These are phyloP conservation scores for Xylariomycetidae sp. DNA, from an alignment of 2,329 filamentous ascomycete genomes.

Conservation along the genomic window DNA sequence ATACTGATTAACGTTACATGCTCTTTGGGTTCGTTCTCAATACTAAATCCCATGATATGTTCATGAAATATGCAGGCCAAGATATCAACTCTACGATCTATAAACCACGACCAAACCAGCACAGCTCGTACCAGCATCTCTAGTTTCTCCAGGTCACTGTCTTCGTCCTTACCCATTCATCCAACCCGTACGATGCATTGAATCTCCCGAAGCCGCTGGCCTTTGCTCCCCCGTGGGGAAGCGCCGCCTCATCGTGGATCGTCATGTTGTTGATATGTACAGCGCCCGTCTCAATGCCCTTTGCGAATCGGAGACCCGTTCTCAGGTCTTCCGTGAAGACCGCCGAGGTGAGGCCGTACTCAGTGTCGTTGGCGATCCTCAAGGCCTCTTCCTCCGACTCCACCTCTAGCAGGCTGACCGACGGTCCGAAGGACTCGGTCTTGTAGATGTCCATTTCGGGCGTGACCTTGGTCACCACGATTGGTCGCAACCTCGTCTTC, in stretches of 20 bases:
- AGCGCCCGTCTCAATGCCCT: conserved; percentile 50
- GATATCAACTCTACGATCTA: no score
- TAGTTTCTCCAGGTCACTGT: conserved; percentile 27
- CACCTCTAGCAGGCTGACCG: conserved; percentile 55
- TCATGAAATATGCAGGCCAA: no score
- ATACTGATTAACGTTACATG: no score
- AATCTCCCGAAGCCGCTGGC: conserved; percentile 40
- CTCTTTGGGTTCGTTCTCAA: no score
- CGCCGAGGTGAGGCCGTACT: conserved; percentile 61
- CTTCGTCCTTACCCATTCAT: conserved; percentile 29
- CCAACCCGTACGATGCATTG: conserved; percentile 22
- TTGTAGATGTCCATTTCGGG: conserved; percentile 63
- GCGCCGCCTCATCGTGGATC: conserved; percentile 36
- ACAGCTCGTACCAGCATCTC: no score
- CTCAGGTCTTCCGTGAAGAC: conserved; percentile 61
- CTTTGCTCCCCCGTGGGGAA: conserved; percentile 38
- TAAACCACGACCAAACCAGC: no score
- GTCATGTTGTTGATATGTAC: conserved; percentile 41
- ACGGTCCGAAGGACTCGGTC: conserved; percentile 63
- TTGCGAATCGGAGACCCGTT: conserved; percentile 46
- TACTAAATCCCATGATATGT: no score
- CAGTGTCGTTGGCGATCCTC: conserved; percentile 62
- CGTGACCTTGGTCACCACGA: conserved; percentile 57
- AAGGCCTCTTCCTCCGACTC: conserved; percentile 60
- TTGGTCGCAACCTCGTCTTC: conserved; percentile 47